Percentiles rank a stretch among this genome's conserved stretches.
Conservation (phyloP, 768 basidiomycete species). For the Leucosporidium creatinivorum region DNA sequence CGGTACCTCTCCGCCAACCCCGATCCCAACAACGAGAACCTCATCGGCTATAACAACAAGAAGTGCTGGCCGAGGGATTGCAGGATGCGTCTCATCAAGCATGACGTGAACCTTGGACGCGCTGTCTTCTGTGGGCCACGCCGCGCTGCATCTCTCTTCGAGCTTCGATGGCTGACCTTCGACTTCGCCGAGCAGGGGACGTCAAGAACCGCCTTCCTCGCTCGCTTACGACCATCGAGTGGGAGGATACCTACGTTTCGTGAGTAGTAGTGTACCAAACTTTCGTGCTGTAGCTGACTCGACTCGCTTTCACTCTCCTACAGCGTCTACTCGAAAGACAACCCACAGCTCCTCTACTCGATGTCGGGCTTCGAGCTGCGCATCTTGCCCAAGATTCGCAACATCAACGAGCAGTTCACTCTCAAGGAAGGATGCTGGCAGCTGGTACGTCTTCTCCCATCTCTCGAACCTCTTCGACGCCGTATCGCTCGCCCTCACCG, state of each 20-base stretch:
- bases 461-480: not conserved
- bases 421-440: constrained; percentile 87
- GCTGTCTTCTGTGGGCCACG: constrained; percentile 60
- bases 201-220: constrained; percentile 93
- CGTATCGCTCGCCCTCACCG: not conserved
- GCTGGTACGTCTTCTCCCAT: not conserved
- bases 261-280: not conserved
- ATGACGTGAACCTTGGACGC: constrained; percentile 95
- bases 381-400: constrained; percentile 89
- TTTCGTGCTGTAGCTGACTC: not conserved
- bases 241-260: constrained; percentile 70
- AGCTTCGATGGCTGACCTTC: constrained; percentile 12
- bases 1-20: constrained; percentile 95
- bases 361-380: constrained; percentile 99
- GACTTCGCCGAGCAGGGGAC: constrained; percentile 53
- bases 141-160: not conserved
- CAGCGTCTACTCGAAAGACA: constrained; percentile 94
- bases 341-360: constrained; percentile 93
- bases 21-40: constrained; percentile 63
- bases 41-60: constrained; percentile 98
- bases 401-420: constrained; percentile 93
- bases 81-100: constrained; percentile 97
- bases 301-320: constrained; percentile 51
- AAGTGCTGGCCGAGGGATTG: constrained; percentile 99
- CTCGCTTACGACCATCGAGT: constrained; percentile 95